These are phyloP conservation scores for Boletus huronensis DNA, from an alignment of 768 basidiomycete species.

Conservation along the genomic window DNA sequence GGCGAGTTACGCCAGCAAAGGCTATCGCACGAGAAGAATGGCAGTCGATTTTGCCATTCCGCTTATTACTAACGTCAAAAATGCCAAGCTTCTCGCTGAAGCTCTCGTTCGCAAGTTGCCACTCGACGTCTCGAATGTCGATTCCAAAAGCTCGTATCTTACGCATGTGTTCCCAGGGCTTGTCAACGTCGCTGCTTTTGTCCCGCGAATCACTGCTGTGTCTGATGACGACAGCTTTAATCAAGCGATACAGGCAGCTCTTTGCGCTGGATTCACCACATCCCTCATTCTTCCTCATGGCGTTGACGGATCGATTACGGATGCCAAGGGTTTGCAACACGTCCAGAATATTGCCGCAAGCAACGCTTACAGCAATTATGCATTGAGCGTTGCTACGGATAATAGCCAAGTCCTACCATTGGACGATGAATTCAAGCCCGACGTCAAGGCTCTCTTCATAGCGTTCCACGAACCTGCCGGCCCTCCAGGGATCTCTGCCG, in stretches of 20 bases:
- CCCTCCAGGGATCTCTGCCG: conserved; percentile 60
- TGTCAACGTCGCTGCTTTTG: conserved; percentile 83
- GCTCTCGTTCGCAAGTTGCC: conserved; percentile 88
- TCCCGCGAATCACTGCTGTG: conserved; percentile 59
- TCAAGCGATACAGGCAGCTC: conserved; percentile 72
- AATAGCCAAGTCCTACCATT: conserved; percentile 58
- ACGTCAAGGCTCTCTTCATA: conserved; percentile 84
- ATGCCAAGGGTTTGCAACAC: conserved; percentile 62
- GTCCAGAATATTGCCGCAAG: conserved; percentile 62
- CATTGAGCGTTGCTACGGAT: conserved; percentile 75
- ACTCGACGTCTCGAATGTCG: conserved; percentile 84
- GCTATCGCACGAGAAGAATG: conserved; percentile 96
- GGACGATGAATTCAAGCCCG: conserved; percentile 73
- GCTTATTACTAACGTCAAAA: conserved; percentile 97
- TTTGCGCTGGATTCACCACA: conserved; percentile 89
- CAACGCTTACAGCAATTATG: conserved; percentile 82
- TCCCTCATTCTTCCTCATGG: conserved; percentile 76
- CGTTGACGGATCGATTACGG: conserved; percentile 56
- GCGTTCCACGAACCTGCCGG: conserved; percentile 56
- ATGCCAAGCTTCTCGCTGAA: conserved; percentile 93
- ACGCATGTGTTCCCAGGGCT: conserved; percentile 91
- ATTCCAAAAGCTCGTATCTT: conserved; percentile 90
- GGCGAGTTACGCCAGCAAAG: conserved; percentile 95
- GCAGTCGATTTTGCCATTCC: conserved; percentile 98
- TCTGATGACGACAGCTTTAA: conserved; percentile 54